phyloP scores from a whole-genome alignment of 805 yeast genomes.

The Cyberlindnera maritima region DNA sequence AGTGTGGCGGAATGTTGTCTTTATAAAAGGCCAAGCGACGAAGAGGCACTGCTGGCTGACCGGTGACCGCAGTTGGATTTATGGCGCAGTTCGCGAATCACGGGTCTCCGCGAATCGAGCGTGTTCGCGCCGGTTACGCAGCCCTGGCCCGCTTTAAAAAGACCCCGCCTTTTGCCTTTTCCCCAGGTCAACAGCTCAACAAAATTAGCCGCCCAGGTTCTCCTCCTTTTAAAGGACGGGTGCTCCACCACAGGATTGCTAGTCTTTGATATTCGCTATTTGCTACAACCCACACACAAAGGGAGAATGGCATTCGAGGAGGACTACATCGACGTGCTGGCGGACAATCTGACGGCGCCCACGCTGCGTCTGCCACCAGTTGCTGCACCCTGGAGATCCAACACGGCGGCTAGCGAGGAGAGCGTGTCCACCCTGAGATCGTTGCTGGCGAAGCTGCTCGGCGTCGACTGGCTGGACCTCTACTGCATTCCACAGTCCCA shows the following conservation, averaged over 20 bases:
- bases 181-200: no score
- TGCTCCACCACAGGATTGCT: no score
- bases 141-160: no score
- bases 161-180: background rate
- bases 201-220: background rate
- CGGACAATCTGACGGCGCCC: constrained; percentile 5
- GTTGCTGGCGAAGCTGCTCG: background rate
- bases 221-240: no score
- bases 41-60: background rate
- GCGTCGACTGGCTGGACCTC: constrained; percentile 8
- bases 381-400: constrained; percentile 7
- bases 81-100: no score
- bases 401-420: background rate
- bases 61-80: no score
- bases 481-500: constrained; percentile 3
- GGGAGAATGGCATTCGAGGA: constrained; percentile 5
- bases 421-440: constrained; percentile 1
- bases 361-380: constrained; percentile 9
- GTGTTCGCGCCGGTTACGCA: background rate
- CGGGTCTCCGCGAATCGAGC: background rate
- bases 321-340: constrained; percentile 12
- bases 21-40: background rate
- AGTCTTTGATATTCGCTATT: no score
- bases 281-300: background rate
- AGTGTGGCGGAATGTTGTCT: no score